These are phyloP conservation scores for Pseudogymnoascus sp. DNA, from an alignment of 2,329 filamentous ascomycete genomes.

Conservation along the genomic window DNA sequence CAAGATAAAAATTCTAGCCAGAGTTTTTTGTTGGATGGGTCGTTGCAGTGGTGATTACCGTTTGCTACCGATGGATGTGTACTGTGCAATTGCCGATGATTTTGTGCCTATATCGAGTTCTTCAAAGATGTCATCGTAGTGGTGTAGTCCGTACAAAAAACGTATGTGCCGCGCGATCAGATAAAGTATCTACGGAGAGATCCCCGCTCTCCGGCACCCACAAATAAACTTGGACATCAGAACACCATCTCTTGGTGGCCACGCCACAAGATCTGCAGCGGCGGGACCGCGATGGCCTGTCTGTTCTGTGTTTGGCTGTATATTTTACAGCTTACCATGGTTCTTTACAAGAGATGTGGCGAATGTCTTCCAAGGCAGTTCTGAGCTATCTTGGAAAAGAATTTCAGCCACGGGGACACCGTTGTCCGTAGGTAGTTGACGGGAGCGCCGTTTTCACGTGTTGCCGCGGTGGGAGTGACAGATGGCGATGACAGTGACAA, in stretches of 20 bases:
- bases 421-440: background rate
- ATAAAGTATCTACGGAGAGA: background rate
- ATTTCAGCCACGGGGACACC: background rate
- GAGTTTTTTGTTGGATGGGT: background rate
- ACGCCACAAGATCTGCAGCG: background rate
- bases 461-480: background rate
- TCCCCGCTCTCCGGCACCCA: background rate
- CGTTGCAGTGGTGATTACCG: background rate
- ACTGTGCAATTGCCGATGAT: background rate
- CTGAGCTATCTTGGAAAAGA: background rate
- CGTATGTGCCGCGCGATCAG: background rate
- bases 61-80: background rate
- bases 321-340: slow-evolving; percentile 8
- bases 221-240: background rate
- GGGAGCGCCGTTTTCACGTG: background rate
- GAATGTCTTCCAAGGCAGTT: background rate
- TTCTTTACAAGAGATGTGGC: background rate
- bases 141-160: background rate
- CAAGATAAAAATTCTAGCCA: background rate
- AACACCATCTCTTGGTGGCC: background rate
- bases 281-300: background rate
- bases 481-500: background rate
- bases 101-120: background rate
- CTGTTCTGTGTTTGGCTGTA: background rate
- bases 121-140: background rate